Conservation (phyloP, 192 early-diverging fungal species). For the Spinellus fusiger region DNA sequence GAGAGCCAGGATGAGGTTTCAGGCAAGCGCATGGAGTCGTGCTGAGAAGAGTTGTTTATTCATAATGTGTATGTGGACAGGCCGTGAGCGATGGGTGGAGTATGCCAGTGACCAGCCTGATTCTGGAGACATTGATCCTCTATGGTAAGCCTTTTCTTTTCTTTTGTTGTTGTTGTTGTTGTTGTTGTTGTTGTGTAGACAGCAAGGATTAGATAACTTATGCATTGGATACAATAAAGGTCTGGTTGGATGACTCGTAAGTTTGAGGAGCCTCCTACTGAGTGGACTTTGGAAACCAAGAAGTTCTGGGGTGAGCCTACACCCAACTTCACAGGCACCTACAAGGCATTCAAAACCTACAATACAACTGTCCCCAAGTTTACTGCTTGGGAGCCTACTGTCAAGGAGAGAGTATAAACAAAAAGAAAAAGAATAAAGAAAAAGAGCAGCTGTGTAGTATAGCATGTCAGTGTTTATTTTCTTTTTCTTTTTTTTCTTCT, state of each 20-base stretch:
- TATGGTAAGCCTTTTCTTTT: slow-evolving; percentile 46
- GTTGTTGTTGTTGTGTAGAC: not conserved
- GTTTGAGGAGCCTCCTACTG: slow-evolving; percentile 35
- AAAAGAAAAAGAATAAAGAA: not conserved
- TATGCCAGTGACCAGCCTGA: slow-evolving; percentile 51
- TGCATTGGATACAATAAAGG: slow-evolving; percentile 16
- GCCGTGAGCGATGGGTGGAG: slow-evolving; percentile 74
- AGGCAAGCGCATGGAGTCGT: slow-evolving; percentile 33
- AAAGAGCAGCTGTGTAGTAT: not conserved
- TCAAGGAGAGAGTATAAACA: slow-evolving; percentile 29
- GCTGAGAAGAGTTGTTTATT: not conserved
- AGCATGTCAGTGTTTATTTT: not conserved
- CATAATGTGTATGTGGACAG: slow-evolving; percentile 20
- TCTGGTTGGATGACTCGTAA: slow-evolving; percentile 34
- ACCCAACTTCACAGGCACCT: slow-evolving; percentile 27
- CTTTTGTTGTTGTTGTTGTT: not conserved
- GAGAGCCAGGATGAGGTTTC: slow-evolving; percentile 65
- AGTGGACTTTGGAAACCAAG: slow-evolving; percentile 16
- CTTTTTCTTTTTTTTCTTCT: not conserved
- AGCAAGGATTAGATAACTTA: not conserved
- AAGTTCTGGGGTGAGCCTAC: slow-evolving; percentile 25
- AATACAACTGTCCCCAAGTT: slow-evolving; percentile 53
- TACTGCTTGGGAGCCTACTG: slow-evolving; percentile 49
- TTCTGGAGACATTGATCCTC: slow-evolving; percentile 61
- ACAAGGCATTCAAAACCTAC: slow-evolving; percentile 49